Conservation (phyloP, 345 rosid species). For the Gynandropsis gynandra region DNA sequence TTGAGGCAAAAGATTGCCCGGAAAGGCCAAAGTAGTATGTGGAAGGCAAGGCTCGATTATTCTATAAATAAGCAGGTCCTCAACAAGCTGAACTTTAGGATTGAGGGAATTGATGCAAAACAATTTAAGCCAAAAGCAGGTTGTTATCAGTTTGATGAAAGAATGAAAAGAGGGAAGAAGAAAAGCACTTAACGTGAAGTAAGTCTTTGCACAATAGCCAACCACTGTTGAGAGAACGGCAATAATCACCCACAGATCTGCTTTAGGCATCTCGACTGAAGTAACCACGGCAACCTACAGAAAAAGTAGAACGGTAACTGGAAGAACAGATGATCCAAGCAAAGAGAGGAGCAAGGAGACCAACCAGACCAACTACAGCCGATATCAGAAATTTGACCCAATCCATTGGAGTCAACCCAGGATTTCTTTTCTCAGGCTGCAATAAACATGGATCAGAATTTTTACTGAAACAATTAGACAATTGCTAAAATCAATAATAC, state of each 20-base stretch:
- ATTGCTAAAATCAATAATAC: slow-evolving; percentile 6
- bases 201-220: slow-evolving; percentile 94
- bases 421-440: slow-evolving; percentile 98
- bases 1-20: not conserved
- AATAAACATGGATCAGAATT: slow-evolving; percentile 3
- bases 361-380: slow-evolving; percentile 91
- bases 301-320: slow-evolving; percentile 11
- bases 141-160: slow-evolving; percentile 2
- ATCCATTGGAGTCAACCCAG: slow-evolving; percentile 95
- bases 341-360: slow-evolving; percentile 22
- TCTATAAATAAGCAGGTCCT: not conserved
- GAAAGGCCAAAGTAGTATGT: not conserved
- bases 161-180: slow-evolving; percentile 1
- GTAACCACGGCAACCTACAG: slow-evolving; percentile 68
- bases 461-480: slow-evolving; percentile 2
- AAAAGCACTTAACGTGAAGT: slow-evolving; percentile 77
- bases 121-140: too few species aligned
- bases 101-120: too few species aligned
- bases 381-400: slow-evolving; percentile 93
- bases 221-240: slow-evolving; percentile 84
- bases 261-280: slow-evolving; percentile 72
- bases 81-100: not conserved
- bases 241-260: slow-evolving; percentile 79
- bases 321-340: slow-evolving; percentile 6
- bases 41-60: not conserved